Evolutionary conservation across 345 rosid species (phyloP).

Genomic region (Barbarea vulgaris): DNA sequence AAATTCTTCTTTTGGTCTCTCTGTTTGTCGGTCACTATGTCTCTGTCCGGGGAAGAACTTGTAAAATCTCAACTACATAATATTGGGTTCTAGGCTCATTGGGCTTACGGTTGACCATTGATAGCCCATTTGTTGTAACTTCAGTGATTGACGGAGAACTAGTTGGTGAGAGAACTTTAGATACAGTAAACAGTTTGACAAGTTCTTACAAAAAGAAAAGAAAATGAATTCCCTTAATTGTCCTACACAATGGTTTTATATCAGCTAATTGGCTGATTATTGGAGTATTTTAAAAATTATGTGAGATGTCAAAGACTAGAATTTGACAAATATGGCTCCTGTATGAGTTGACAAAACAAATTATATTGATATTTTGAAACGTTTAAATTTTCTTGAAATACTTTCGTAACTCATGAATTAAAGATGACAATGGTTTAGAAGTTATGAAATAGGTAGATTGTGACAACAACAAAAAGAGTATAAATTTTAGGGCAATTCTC

Average conservation of each 20-base stretch:
- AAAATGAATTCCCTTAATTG: too few relatives aligned
- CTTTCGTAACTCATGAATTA: background rate
- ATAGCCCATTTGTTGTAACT: slow-evolving; percentile 3
- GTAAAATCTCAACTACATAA: background rate
- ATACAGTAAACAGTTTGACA: background rate
- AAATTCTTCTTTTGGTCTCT: slow-evolving; percentile 32
- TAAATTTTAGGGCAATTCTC: too few relatives aligned
- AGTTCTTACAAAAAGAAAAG: too few relatives aligned
- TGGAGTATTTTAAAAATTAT: background rate
- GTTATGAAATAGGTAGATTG: background rate
- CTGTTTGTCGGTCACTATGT: slow-evolving; percentile 30
- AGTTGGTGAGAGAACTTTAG: background rate
- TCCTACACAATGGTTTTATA: too few relatives aligned
- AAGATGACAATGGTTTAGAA: background rate
- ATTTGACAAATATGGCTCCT: background rate
- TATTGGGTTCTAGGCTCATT: background rate
- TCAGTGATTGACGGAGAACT: background rate
- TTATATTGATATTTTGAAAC: background rate
- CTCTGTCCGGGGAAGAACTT: background rate
- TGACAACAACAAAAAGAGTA: background rate
- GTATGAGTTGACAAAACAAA: background rate
- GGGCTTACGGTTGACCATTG: background rate
- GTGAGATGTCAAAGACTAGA: background rate
- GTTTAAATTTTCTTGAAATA: background rate
- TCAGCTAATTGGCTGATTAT: background rate